Conservation (phyloP, 2,329 filamentous ascomycete genomes). For the Trichoderma citrinoviride region DNA sequence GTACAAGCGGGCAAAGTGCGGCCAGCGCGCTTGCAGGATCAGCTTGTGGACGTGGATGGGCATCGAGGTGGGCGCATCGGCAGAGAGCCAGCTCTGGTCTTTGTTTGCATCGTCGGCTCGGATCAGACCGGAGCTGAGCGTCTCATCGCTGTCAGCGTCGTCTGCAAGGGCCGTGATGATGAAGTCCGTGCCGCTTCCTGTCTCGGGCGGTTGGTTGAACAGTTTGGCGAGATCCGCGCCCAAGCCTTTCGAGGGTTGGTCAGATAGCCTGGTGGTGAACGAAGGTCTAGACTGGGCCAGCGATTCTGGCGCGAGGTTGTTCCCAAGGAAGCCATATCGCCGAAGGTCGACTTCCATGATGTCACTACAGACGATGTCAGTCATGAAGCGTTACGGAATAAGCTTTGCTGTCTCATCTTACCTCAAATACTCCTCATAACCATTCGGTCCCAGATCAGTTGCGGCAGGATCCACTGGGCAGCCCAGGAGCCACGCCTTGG, state of each 20-base stretch:
- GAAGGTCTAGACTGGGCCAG: conserved; percentile 50
- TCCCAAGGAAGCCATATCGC: conserved; percentile 86
- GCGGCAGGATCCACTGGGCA: conserved; percentile 72
- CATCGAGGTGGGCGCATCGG: conserved; percentile 65
- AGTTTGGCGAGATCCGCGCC: conserved; percentile 81
- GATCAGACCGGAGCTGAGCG: conserved; percentile 51
- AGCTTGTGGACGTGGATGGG: conserved; percentile 95
- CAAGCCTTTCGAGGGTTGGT: conserved; percentile 64
- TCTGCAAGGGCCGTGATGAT: conserved; percentile 84
- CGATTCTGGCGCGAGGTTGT: conserved; percentile 61
- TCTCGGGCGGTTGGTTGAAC: conserved; percentile 82
- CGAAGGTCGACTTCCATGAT: conserved; percentile 91
- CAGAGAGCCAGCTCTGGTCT: conserved; percentile 56
- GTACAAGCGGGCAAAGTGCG: conserved; percentile 91
- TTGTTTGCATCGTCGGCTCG: conserved; percentile 43
- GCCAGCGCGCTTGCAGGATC: conserved; percentile 92
- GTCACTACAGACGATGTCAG: conserved; percentile 51
- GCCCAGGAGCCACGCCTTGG: conserved; percentile 94
- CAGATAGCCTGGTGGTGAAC: conserved; percentile 45
- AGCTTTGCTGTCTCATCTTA: conserved; percentile 25
- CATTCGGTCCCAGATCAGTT: conserved; percentile 64
- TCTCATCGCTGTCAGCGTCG: conserved; percentile 67
- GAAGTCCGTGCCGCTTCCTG: conserved; percentile 86
- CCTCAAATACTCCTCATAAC: conserved; percentile 84
- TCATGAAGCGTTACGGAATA: neutral